phyloP scores from a whole-genome alignment of 176 grass and related monocot genomes.

The Carex scoparia region DNA sequence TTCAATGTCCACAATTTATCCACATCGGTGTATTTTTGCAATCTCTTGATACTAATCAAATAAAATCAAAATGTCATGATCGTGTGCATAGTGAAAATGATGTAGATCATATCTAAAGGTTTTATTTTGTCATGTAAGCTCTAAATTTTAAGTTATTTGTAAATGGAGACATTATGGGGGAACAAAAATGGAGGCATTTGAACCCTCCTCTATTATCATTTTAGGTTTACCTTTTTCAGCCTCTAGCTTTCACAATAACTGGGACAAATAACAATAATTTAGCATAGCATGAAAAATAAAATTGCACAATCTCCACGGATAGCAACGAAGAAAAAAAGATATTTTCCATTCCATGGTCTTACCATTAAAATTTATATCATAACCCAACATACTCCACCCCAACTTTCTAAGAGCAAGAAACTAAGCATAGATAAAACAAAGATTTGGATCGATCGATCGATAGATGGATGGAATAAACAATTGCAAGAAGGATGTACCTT shows the following conservation, averaged over 20 bases:
- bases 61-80: too few relatives aligned
- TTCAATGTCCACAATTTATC: too few relatives aligned
- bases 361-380: background rate
- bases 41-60: too few relatives aligned
- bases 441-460: background rate
- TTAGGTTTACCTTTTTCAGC: background rate
- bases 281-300: background rate
- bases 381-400: background rate
- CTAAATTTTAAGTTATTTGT: too few relatives aligned
- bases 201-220: background rate
- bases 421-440: background rate
- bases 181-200: too few relatives aligned
- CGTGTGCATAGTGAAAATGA: too few relatives aligned
- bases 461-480: background rate
- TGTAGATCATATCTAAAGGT: too few relatives aligned
- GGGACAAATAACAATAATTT: background rate
- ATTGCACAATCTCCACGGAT: background rate
- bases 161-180: too few relatives aligned
- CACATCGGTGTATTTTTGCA: too few relatives aligned
- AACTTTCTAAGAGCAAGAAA: background rate
- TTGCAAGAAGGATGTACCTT: slow-evolving; percentile 41
- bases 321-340: background rate
- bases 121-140: too few relatives aligned
- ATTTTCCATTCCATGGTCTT: background rate
- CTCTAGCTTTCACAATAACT: background rate